A percentile compares a stretch with the other conserved stretches of the same genome.
Evolutionary conservation across 495 filamentous ascomycete species (phyloP).

Genomic region (Bacidia gigantensis): DNA sequence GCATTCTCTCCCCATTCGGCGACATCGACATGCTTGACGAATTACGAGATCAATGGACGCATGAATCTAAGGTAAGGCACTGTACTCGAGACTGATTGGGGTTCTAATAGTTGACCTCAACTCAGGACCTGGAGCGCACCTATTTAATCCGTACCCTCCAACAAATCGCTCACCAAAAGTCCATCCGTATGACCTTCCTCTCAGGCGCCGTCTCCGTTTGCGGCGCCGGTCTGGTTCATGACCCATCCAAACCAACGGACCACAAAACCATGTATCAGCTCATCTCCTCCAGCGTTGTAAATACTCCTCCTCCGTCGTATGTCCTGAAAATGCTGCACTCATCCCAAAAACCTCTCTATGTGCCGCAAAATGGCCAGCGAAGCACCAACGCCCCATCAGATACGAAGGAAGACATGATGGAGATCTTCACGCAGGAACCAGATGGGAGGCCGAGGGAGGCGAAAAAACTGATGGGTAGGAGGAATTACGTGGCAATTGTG

Average conservation of each 20-base stretch:
- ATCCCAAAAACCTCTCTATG: slow-evolving; percentile 70
- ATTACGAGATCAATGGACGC: slow-evolving; percentile 91
- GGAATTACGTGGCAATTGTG: slow-evolving; percentile 91
- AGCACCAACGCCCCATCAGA: slow-evolving; percentile 50
- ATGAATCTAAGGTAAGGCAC: slow-evolving; percentile 65
- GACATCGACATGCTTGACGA: slow-evolving; percentile 93
- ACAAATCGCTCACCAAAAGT: slow-evolving; percentile 84
- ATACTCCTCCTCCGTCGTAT: slow-evolving; percentile 68
- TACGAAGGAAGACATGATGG: slow-evolving; percentile 99
- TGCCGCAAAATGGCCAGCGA: slow-evolving; percentile 82
- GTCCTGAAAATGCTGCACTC: slow-evolving; percentile 85
- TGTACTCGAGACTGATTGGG: no score
- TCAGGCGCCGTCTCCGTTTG: slow-evolving; percentile 84
- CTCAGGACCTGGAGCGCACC: slow-evolving; percentile 79
- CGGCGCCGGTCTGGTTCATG: slow-evolving; percentile 88
- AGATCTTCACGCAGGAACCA: slow-evolving; percentile 88
- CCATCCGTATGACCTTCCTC: slow-evolving; percentile 89
- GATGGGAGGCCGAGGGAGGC: slow-evolving; percentile 65
- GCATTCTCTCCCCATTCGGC: slow-evolving; percentile 89
- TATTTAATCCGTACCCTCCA: slow-evolving; percentile 94
- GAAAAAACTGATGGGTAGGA: slow-evolving; percentile 77
- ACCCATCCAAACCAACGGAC: slow-evolving; percentile 75
- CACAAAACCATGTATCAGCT: slow-evolving; percentile 99
- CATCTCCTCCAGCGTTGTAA: slow-evolving; percentile 82
- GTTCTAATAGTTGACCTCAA: no score